These are phyloP conservation scores for Penicillium sp. DNA, from an alignment of 2,329 filamentous ascomycete species.

Conservation along the genomic window DNA sequence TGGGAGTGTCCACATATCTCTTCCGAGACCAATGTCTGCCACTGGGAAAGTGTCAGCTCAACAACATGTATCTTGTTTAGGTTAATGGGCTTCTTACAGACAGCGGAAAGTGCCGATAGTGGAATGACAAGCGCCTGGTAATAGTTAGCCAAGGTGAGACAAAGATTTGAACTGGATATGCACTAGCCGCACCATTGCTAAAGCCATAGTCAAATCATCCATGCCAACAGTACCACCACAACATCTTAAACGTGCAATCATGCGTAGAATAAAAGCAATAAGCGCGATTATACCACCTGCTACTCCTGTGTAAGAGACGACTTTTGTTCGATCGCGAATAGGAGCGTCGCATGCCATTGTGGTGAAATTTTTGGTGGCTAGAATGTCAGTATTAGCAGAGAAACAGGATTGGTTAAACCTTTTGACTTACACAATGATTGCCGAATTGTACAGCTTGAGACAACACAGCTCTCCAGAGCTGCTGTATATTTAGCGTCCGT, in stretches of 20 bases:
- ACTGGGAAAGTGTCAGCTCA: constrained; percentile 34
- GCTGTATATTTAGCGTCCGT: constrained; percentile 37
- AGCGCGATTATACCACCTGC: constrained; percentile 40
- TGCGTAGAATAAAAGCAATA: constrained; percentile 38
- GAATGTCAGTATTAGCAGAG: constrained; percentile 11
- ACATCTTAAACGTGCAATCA: constrained; percentile 41
- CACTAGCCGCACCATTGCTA: constrained; percentile 30
- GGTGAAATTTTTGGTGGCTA: constrained; percentile 50
- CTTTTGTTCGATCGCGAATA: constrained; percentile 38
- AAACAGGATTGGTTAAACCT: no score
- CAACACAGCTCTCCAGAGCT: constrained; percentile 40
- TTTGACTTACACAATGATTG: constrained; percentile 41
- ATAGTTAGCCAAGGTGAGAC: not conserved
- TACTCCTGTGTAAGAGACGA: constrained; percentile 39
- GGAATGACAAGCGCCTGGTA: constrained; percentile 24
- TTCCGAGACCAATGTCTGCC: constrained; percentile 45
- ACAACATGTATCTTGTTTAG: not conserved
- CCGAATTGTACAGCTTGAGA: constrained; percentile 40
- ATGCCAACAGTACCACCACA: constrained; percentile 42
- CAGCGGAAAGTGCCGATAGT: constrained; percentile 29
- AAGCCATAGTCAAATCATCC: constrained; percentile 46
- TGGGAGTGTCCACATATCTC: constrained; percentile 51
- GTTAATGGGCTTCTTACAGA: constrained; percentile 23
- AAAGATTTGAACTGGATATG: not conserved
- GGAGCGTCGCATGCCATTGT: constrained; percentile 44